phyloP scores from a whole-genome alignment of 2,329 filamentous ascomycete species.

The Colletotrichum viniferum region DNA sequence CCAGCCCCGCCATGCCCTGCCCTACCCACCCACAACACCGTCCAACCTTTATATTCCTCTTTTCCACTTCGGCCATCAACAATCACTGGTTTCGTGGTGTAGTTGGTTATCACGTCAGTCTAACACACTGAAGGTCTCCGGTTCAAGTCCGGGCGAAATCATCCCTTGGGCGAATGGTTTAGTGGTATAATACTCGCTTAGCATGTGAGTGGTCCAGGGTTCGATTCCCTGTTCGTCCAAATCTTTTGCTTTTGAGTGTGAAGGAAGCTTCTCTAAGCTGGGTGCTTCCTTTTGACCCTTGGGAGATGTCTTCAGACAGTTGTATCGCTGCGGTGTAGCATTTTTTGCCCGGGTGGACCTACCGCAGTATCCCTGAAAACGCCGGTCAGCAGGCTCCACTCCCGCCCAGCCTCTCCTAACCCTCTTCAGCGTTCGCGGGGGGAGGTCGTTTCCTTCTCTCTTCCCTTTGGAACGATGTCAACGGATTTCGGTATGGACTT shows the following conservation, averaged over 20 bases:
- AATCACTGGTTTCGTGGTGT: conserved; percentile 28
- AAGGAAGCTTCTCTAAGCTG: not conserved
- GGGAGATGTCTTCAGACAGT: rapidly evolving
- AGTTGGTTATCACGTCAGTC: conserved; percentile 55
- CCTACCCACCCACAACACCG: not conserved
- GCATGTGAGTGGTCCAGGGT: conserved; percentile 22
- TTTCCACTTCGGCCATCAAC: rapidly evolving
- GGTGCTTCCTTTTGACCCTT: not conserved
- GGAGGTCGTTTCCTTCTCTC: not conserved
- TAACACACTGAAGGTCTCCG: conserved; percentile 35
- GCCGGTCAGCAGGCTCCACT: not conserved
- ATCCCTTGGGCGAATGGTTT: conserved; percentile 14
- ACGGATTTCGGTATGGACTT: not conserved
- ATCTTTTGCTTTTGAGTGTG: not conserved
- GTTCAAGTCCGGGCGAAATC: conserved; percentile 23
- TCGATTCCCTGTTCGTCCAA: conserved; percentile 22
- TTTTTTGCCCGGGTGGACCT: not conserved
- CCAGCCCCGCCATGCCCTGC: not conserved
- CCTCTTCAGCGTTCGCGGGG: not conserved
- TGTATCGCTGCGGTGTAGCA: not conserved
- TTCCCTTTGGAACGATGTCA: not conserved
- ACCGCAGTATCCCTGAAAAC: not conserved
- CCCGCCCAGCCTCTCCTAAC: not conserved
- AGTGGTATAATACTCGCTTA: conserved; percentile 23
- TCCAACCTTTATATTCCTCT: not conserved